Conservation (phyloP, 2,329 filamentous ascomycete species). For the Colletotrichum agaves region DNA sequence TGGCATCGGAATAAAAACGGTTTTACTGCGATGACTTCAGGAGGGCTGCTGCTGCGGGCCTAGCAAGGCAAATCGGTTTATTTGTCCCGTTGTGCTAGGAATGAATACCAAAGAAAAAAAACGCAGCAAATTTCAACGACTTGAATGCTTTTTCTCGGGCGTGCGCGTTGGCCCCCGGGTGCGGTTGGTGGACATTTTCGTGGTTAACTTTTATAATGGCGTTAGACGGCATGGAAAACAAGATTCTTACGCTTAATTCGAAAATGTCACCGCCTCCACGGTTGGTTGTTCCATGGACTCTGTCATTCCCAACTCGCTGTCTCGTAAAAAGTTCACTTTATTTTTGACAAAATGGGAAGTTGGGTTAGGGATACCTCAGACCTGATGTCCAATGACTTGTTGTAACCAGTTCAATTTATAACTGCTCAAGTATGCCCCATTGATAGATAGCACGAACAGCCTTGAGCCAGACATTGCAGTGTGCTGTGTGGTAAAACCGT, state of each 20-base stretch:
- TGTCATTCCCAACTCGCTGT: neutral
- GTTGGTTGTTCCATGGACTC: neutral
- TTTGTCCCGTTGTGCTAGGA: conserved; percentile 35
- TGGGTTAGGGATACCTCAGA: no score
- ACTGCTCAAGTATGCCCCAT: no score
- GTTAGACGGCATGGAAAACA: conserved; percentile 25
- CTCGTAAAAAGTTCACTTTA: neutral
- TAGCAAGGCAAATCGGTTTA: conserved; percentile 35
- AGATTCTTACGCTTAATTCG: conserved; percentile 22
- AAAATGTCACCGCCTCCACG: conserved; percentile 10
- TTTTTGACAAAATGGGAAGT: no score
- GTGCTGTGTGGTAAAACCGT: no score
- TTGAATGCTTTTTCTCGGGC: conserved; percentile 26
- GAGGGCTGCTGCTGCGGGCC: conserved; percentile 31
- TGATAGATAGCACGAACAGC: no score
- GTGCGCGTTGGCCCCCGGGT: neutral
- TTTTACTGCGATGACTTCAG: conserved; percentile 38
- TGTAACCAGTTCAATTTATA: no score
- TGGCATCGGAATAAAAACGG: conserved; percentile 37
- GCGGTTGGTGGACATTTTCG: conserved; percentile 9
- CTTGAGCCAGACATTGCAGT: no score
- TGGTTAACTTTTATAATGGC: conserved; percentile 13
- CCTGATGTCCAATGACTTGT: no score
- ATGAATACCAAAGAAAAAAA: conserved; percentile 35
- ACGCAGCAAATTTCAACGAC: conserved; percentile 37